Percentiles rank a stretch among this genome's conserved stretches.
phyloP scores from a whole-genome alignment of 768 basidiomycete species.

The Lentinula edodes region DNA sequence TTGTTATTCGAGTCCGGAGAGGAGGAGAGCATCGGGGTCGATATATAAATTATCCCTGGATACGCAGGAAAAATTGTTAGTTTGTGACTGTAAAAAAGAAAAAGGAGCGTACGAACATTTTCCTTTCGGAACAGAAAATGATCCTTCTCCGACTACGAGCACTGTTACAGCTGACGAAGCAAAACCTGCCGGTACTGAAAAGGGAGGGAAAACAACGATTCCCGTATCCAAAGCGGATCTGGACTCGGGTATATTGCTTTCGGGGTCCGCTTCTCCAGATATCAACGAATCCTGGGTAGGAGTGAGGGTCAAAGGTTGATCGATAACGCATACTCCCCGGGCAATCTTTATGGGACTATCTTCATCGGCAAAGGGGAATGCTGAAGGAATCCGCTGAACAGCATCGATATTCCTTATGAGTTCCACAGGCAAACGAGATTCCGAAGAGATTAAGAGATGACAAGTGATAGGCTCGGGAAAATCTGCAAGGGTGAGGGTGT shows the following conservation, averaged over 20 bases:
- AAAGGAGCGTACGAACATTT: constrained; percentile 47
- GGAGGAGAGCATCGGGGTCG: neutral
- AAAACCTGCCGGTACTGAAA: constrained; percentile 42
- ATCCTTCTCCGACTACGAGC: constrained; percentile 66
- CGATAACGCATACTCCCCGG: constrained; percentile 46
- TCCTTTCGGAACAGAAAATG: constrained; percentile 66
- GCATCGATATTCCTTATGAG: neutral
- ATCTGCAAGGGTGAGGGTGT: constrained; percentile 49
- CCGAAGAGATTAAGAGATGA: constrained; percentile 49
- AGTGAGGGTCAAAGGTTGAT: constrained; percentile 27
- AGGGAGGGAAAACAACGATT: constrained; percentile 73
- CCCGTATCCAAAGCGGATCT: constrained; percentile 45
- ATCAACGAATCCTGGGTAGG: constrained; percentile 15
- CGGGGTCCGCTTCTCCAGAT: neutral
- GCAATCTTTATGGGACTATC: constrained; percentile 23
- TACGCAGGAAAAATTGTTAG: no score
- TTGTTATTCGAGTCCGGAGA: neutral
- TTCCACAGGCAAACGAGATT: constrained; percentile 8
- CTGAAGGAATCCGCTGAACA: neutral
- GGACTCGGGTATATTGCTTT: constrained; percentile 7
- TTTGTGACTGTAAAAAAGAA: no score
- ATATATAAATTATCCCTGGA: constrained; percentile 19
- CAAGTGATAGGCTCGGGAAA: constrained; percentile 55
- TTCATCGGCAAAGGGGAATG: neutral
- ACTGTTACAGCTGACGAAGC: constrained; percentile 49